These are phyloP conservation scores for Tricholoma bakamatsutake DNA, from an alignment of 768 basidiomycete genomes.

Conservation along the genomic window DNA sequence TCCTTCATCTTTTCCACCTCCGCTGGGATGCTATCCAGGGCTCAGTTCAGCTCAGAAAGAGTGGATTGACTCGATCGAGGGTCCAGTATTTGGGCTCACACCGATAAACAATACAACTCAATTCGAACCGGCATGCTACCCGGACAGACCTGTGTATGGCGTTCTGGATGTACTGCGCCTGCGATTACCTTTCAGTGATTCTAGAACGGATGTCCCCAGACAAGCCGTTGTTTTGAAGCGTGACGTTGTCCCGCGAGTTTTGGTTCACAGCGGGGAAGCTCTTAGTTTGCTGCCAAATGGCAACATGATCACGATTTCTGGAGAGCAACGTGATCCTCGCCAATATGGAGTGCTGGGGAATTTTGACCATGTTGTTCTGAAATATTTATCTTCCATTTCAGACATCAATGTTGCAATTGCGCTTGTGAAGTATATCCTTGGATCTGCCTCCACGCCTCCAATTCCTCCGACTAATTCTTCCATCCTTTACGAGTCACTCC, in stretches of 20 bases:
- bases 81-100: slow-evolving; percentile 45
- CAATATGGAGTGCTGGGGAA: slow-evolving; percentile 51
- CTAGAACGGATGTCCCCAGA: slow-evolving; percentile 32
- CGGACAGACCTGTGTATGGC: slow-evolving; percentile 57
- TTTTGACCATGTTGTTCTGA: slow-evolving; percentile 51
- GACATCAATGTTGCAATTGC: slow-evolving; percentile 38
- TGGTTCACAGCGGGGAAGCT: slow-evolving; percentile 46
- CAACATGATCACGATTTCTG: slow-evolving; percentile 24
- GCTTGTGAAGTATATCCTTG: slow-evolving; percentile 44
- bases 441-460: slow-evolving; percentile 33
- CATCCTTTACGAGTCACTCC: slow-evolving; percentile 33
- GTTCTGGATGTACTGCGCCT: slow-evolving; percentile 51
- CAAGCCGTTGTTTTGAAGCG: slow-evolving; percentile 46
- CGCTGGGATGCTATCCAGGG: slow-evolving; percentile 56
- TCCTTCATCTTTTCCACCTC: slow-evolving; percentile 47
- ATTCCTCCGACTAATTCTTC: slow-evolving; percentile 37
- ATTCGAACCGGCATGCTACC: slow-evolving; percentile 49
- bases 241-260: slow-evolving; percentile 39
- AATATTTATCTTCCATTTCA: slow-evolving; percentile 49
- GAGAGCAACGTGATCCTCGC: slow-evolving; percentile 37
- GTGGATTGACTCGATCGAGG: slow-evolving; percentile 43
- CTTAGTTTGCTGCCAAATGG: slow-evolving; percentile 43
- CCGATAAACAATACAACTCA: slow-evolving; percentile 20
- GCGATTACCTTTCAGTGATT: slow-evolving; percentile 51
- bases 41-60: slow-evolving; percentile 34